Evolutionary conservation across 116 monocot genomes (phyloP).

Genomic region (Posidonia oceanica): DNA sequence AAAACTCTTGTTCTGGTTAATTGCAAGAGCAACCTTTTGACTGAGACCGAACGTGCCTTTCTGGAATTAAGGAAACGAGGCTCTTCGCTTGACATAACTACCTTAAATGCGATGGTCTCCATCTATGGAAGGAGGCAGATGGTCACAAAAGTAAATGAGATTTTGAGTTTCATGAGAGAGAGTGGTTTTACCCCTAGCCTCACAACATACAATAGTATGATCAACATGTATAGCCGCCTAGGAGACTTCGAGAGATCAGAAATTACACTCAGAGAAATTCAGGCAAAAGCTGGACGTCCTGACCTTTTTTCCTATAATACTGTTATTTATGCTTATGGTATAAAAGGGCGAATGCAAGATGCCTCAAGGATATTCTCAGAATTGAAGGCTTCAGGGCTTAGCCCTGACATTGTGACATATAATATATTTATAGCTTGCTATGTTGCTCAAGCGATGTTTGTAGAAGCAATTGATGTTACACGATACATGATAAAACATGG

Average conservation of each 20-base stretch:
- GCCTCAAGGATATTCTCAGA: conserved; percentile 86
- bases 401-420: conserved; percentile 80
- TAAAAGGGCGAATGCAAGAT: conserved; percentile 62
- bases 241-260: conserved; percentile 72
- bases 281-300: conserved; percentile 40
- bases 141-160: conserved; percentile 60
- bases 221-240: conserved; percentile 60
- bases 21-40: conserved; percentile 74
- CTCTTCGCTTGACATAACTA: conserved; percentile 62
- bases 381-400: conserved; percentile 54
- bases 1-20: conserved; percentile 81
- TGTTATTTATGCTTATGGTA: conserved; percentile 84
- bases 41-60: conserved; percentile 64
- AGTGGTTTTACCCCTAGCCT: conserved; percentile 54
- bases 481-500: conserved; percentile 60
- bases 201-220: conserved; percentile 78
- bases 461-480: conserved; percentile 74
- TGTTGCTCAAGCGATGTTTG: conserved; percentile 69
- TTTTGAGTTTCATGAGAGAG: conserved; percentile 60
- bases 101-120: conserved; percentile 89
- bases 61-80: conserved; percentile 59
- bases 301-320: conserved; percentile 89
- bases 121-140: conserved; percentile 80
- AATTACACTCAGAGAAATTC: conserved; percentile 60
- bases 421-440: conserved; percentile 78